Evolutionary conservation across 768 basidiomycete species (phyloP).

Genomic region (Kwoniella botswanensis): DNA sequence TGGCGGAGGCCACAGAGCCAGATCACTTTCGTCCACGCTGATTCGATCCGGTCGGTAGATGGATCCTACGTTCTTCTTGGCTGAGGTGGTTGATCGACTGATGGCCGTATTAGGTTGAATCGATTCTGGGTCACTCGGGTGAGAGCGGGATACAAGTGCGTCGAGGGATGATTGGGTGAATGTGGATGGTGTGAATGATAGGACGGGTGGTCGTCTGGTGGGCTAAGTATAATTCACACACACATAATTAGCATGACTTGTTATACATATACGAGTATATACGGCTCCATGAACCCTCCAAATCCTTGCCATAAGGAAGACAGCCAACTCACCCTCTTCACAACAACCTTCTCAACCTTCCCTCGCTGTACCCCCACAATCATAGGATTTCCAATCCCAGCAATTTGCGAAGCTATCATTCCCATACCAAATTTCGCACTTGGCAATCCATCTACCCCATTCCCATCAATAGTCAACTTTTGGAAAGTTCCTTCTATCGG

Average conservation of each 20-base stretch:
- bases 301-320: not conserved
- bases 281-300: too few relatives aligned
- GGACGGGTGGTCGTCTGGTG: slow-evolving; percentile 13
- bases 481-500: slow-evolving; percentile 29
- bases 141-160: slow-evolving; percentile 4
- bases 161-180: slow-evolving; percentile 17
- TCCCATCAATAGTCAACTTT: slow-evolving; percentile 9
- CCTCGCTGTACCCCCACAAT: not conserved
- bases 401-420: not conserved
- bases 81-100: not conserved
- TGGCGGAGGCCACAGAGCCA: slow-evolving; percentile 28
- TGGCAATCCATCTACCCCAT: slow-evolving; percentile 18
- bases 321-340: slow-evolving; percentile 23
- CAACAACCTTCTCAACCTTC: slow-evolving; percentile 20
- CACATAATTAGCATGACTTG: too few relatives aligned
- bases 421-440: slow-evolving; percentile 9
- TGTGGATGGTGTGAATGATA: slow-evolving; percentile 33
- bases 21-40: slow-evolving; percentile 16
- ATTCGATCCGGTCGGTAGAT: slow-evolving; percentile 27
- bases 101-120: not conserved
- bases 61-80: slow-evolving; percentile 32
- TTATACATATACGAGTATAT: too few relatives aligned
- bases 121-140: not conserved
- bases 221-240: slow-evolving; percentile 15
- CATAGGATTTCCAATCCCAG: not conserved